Percentiles rank a stretch among this genome's conserved stretches.
Conservation (phyloP, 2,329 filamentous ascomycete species). For the Apiospora phragmitis region DNA sequence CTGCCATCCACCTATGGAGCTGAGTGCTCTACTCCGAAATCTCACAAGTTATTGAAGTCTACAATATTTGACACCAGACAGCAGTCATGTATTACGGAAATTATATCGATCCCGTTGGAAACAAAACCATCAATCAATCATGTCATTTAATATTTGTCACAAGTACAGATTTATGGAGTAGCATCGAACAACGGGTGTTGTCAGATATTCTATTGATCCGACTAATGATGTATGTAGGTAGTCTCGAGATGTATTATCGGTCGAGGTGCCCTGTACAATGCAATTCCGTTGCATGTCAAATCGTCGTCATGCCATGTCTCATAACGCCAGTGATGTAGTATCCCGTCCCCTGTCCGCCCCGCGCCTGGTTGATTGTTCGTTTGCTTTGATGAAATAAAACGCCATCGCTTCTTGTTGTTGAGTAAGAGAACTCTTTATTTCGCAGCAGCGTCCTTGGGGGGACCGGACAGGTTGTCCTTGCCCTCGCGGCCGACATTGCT, state of each 20-base stretch:
- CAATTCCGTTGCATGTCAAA: background rate
- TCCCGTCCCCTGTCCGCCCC: background rate
- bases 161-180: background rate
- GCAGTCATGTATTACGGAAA: too few species aligned
- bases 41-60: too few species aligned
- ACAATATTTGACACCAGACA: too few species aligned
- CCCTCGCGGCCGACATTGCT: constrained; percentile 64
- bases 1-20: too few species aligned
- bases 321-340: background rate
- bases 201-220: constrained; percentile 10
- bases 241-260: background rate
- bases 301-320: background rate
- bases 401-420: background rate
- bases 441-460: constrained; percentile 61
- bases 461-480: constrained; percentile 55
- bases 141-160: background rate
- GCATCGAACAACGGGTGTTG: background rate
- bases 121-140: rapidly evolving
- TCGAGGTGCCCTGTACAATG: constrained; percentile 2
- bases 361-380: background rate
- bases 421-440: background rate
- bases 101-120: background rate
- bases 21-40: too few species aligned
- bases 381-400: background rate
- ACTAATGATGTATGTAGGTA: background rate